phyloP scores from a whole-genome alignment of 306 rosid species.

The Rosa lucieae region DNA sequence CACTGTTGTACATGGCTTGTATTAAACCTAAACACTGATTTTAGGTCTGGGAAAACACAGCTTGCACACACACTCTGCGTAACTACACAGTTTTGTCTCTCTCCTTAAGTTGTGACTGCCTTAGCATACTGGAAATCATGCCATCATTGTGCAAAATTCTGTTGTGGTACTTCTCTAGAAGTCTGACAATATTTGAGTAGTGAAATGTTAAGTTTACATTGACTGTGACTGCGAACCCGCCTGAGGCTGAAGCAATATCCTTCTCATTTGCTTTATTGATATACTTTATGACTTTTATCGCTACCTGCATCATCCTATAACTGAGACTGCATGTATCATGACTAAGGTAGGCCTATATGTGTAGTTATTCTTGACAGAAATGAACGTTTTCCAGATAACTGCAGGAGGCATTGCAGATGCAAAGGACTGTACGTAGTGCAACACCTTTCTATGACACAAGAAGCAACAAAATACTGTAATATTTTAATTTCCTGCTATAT shows the following conservation, averaged over 20 bases:
- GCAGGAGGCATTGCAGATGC: slow-evolving; percentile 92
- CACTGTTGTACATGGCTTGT: not conserved
- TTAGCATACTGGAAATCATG: not conserved
- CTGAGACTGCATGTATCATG: not conserved
- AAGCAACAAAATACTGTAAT: slow-evolving; percentile 8
- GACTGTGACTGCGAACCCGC: slow-evolving; percentile 52
- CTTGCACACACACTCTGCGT: slow-evolving; percentile 98
- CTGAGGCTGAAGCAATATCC: slow-evolving; percentile 99
- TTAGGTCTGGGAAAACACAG: slow-evolving; percentile 92
- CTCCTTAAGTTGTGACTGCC: not conserved
- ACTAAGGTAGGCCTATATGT: not conserved
- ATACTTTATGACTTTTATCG: not conserved
- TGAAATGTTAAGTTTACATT: not conserved
- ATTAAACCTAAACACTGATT: not conserved
- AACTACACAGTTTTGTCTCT: slow-evolving; percentile 66
- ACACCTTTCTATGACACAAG: not conserved
- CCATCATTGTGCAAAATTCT: not conserved
- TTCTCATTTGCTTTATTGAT: slow-evolving; percentile 17
- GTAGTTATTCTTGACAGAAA: slow-evolving; percentile 47
- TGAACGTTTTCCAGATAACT: slow-evolving; percentile 84
- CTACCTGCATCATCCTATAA: not conserved
- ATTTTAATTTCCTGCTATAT: slow-evolving; percentile 31
- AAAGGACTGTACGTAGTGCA: slow-evolving; percentile 48
- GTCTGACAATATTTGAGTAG: slow-evolving; percentile 7
- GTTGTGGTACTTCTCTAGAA: not conserved